Conservation (phyloP, 306 rosid species). For the barrel medic (Medicago truncatula) region MtrunA17r5.0-ANR NC_053044.1:42608001-42608500, state of each 20-base stretch:
- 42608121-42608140: no score
- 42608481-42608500: not conserved
- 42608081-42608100: no score
- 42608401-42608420: not conserved
- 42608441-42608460: not conserved
- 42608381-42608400: conserved; percentile 55
- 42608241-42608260: not conserved
- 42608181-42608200: not conserved
- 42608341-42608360: conserved; percentile 83
- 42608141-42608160: no score
- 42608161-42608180: no score
- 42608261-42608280: conserved; percentile 47
- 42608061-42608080: not conserved
- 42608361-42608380: conserved; percentile 83
- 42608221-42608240: not conserved
- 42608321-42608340: conserved; percentile 84
- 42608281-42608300: conserved; percentile 74
- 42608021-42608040: no score
- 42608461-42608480: not conserved
- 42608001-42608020: no score
- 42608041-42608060: not conserved
- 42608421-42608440: not conserved
- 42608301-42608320: conserved; percentile 81
- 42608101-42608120: no score
- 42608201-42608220: conserved; percentile 11